phyloP scores from a whole-genome alignment of 257 asterid species.

The Jasminum sambac region DNA sequence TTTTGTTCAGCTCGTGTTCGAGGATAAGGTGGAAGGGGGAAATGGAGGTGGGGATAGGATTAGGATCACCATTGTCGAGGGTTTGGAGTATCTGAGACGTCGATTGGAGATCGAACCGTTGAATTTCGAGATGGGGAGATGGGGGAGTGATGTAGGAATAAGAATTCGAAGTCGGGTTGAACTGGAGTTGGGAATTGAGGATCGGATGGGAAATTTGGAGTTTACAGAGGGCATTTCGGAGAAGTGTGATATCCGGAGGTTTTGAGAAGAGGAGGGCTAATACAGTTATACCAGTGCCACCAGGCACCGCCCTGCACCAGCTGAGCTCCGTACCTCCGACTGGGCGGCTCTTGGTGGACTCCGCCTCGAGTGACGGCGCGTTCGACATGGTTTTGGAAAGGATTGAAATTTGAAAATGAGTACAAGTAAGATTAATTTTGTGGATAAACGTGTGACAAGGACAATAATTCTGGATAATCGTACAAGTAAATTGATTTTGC shows the following conservation, averaged over 20 bases:
- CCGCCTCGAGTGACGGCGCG: slow-evolving; percentile 15
- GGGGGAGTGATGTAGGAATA: slow-evolving; percentile 59
- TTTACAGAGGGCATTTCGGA: slow-evolving; percentile 55
- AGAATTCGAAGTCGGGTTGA: slow-evolving; percentile 33
- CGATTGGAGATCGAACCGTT: slow-evolving; percentile 50
- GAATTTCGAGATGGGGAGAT: slow-evolving; percentile 56
- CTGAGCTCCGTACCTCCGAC: slow-evolving; percentile 76
- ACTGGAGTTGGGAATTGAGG: slow-evolving; percentile 72
- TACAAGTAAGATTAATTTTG: not conserved
- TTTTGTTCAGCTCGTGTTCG: slow-evolving; percentile 70
- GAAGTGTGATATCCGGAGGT: slow-evolving; percentile 39
- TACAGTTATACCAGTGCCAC: slow-evolving; percentile 85
- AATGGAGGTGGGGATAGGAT: slow-evolving; percentile 15
- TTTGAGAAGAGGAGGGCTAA: slow-evolving; percentile 66
- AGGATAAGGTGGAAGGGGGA: slow-evolving; percentile 65
- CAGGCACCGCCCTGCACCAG: slow-evolving; percentile 93
- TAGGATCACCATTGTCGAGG: slow-evolving; percentile 8
- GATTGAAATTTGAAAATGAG: too few species aligned
- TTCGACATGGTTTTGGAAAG: slow-evolving; percentile 24
- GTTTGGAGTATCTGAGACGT: slow-evolving; percentile 55
- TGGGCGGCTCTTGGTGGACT: slow-evolving; percentile 43
- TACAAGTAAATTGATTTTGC: too few species aligned
- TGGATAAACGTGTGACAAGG: not conserved
- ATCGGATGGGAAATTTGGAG: slow-evolving; percentile 74
- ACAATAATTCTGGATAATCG: not conserved